Evolutionary conservation across 495 filamentous ascomycete species (phyloP).

Genomic region (Sporormia fimetaria): DNA sequence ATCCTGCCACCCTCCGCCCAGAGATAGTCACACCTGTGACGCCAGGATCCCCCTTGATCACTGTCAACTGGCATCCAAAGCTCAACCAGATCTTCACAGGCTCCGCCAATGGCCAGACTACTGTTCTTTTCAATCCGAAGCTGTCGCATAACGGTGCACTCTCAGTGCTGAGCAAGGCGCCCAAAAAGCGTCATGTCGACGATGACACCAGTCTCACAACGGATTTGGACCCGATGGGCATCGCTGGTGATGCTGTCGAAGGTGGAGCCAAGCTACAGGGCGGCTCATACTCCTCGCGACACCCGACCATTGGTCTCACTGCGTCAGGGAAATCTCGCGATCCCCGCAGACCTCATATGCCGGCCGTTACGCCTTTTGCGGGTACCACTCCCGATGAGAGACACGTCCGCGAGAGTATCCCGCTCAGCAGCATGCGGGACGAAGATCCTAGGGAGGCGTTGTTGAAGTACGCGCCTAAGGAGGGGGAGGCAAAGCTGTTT

Average conservation of each 20-base stretch:
- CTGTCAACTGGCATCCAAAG: slow-evolving; percentile 82
- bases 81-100: slow-evolving; percentile 94
- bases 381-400: slow-evolving; percentile 83
- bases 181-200: slow-evolving; percentile 88
- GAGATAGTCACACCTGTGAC: slow-evolving; percentile 81
- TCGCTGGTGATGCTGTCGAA: slow-evolving; percentile 72
- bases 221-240: slow-evolving; percentile 55
- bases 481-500: slow-evolving; percentile 86
- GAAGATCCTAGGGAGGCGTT: slow-evolving; percentile 93
- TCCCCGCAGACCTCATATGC: slow-evolving; percentile 68
- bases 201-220: slow-evolving; percentile 79
- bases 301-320: slow-evolving; percentile 61
- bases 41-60: slow-evolving; percentile 66
- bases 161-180: slow-evolving; percentile 84
- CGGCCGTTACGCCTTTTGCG: slow-evolving; percentile 78
- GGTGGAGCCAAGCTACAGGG: slow-evolving; percentile 46
- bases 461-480: slow-evolving; percentile 88
- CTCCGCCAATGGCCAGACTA: slow-evolving; percentile 77
- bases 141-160: slow-evolving; percentile 70
- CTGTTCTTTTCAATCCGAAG: slow-evolving; percentile 79
- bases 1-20: slow-evolving; percentile 73
- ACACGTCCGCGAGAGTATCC: slow-evolving; percentile 77
- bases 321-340: slow-evolving; percentile 71
- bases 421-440: slow-evolving; percentile 87
- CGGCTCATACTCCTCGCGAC: slow-evolving; percentile 48